Evolutionary conservation across 2,329 filamentous ascomycete genomes (phyloP), one percentile per base, ranked within the genome.

Genomic region (Aspergillus fischeri): DNA sequence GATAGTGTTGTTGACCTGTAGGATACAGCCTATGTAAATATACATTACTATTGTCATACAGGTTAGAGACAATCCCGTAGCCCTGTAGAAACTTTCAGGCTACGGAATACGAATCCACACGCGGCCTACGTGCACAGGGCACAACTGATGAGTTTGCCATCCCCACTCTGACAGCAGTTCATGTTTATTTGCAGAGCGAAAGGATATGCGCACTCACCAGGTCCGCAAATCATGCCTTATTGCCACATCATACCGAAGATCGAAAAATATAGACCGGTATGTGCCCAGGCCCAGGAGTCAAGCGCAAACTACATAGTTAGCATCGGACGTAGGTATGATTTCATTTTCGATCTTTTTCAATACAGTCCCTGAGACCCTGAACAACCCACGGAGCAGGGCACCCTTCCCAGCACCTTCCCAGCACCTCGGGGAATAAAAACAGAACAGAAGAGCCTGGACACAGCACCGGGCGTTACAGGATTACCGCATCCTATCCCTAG

Each of bases 391-490:
- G 32, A 17, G 32, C 14, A 17, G 32, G 32, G 14, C 32, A 38
- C 32, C 7, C 14, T 52, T 24, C 29, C 8, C 28, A 29, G 28
- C 28, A 27, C 25, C 25, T 24, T 24, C 28, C 29, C 49, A 51
- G 44, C 28, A 47, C 49, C 49, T 47, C 42, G 53, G 58, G 50
- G 50, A 57, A 57, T 50, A 52, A 38, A 52, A 51, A 51, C 24
- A 32, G 14, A 41, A 17, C 49, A 21, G 28, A 24, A 11, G 10
- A 24, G 21, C 44, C 44, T 24, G 10, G 5, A 24, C 44, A 27
- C 53, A 58, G 45, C 56, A 56, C 47, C 52, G 59, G 55, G 61
- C 41, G 57, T 63, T 58, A 61, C 61, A 59, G 53, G 57, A 60
- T 63, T 60, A 61, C 59, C 45, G 21, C 10, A 24, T 27, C 47